A percentile compares a stretch with the other conserved stretches of the same genome.
Evolutionary conservation across 1,284 basidiomycete species (phyloP).

Genomic region (Moesziomyces aphidis): DNA sequence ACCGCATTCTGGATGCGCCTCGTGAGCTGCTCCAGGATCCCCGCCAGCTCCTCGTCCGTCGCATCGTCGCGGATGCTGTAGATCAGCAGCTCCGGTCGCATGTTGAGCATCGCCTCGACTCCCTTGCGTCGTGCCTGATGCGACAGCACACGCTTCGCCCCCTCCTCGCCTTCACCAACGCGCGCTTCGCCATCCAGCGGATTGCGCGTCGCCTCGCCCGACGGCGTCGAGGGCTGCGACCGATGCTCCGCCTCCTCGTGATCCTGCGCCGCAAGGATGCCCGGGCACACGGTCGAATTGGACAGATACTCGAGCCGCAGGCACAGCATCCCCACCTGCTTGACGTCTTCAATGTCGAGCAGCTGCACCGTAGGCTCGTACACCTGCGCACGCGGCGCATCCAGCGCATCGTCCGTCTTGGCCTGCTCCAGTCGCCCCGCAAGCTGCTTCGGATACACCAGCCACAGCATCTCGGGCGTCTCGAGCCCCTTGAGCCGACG

Average conservation of each 20-base stretch:
- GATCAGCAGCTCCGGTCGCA: slow-evolving; percentile 60
- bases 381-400: slow-evolving; percentile 60
- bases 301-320: slow-evolving; percentile 86
- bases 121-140: slow-evolving; percentile 50
- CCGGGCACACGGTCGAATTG: slow-evolving; percentile 73
- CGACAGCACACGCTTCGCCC: slow-evolving; percentile 15
- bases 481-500: slow-evolving; percentile 94
- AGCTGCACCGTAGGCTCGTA: slow-evolving; percentile 72
- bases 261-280: slow-evolving; percentile 38
- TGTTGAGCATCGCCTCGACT: slow-evolving; percentile 52
- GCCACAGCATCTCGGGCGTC: slow-evolving; percentile 78
- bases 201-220: slow-evolving; percentile 21
- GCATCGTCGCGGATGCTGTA: slow-evolving; percentile 64
- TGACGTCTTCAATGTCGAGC: slow-evolving; percentile 80
- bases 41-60: slow-evolving; percentile 63
- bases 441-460: slow-evolving; percentile 84
- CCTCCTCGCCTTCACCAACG: neutral
- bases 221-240: slow-evolving; percentile 38
- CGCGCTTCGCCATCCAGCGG: slow-evolving; percentile 16
- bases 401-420: slow-evolving; percentile 70
- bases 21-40: slow-evolving; percentile 62
- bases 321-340: slow-evolving; percentile 80
- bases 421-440: slow-evolving; percentile 78
- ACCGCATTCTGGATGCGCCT: slow-evolving; percentile 60
- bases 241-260: slow-evolving; percentile 15